Conservation (phyloP, 257 asterid genomes). For the Handroanthus guayacan region DNA sequence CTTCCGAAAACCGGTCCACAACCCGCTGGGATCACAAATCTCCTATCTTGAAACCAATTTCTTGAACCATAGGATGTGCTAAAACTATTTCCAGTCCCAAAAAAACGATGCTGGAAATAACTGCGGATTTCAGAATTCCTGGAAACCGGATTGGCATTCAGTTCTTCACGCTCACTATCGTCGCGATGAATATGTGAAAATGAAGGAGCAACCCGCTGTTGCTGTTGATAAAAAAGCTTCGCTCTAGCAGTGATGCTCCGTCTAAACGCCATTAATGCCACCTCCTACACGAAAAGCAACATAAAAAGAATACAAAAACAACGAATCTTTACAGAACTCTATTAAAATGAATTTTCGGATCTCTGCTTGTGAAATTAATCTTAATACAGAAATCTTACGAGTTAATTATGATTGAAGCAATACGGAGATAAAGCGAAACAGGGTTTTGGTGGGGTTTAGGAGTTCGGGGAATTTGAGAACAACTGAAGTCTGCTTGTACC, state of each 20-base stretch:
- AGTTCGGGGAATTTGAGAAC: neutral
- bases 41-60: conserved; percentile 42
- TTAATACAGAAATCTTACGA: conserved; percentile 23
- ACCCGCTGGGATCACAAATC: conserved; percentile 51
- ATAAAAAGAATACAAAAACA: neutral
- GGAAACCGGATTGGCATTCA: conserved; percentile 28
- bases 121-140: conserved; percentile 35
- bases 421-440: neutral
- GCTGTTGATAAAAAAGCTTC: conserved; percentile 69
- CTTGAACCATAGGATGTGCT: conserved; percentile 43
- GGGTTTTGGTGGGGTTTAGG: conserved; percentile 35
- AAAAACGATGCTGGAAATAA: conserved; percentile 42
- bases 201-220: conserved; percentile 59
- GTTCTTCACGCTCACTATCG: conserved; percentile 48
- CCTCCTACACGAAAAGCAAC: conserved; percentile 22
- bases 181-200: conserved; percentile 55
- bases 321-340: neutral
- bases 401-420: neutral
- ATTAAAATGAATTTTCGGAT: conserved; percentile 8
- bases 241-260: conserved; percentile 71
- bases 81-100: conserved; percentile 37
- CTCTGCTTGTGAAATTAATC: conserved; percentile 1
- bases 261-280: conserved; percentile 67
- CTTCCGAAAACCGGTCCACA: conserved; percentile 51
- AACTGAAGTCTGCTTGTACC: neutral